Evolutionary conservation across 495 filamentous ascomycete genomes (phyloP), one percentile per base, ranked within the genome.

Genomic region (Penicillium dipodomyicola): DNA sequence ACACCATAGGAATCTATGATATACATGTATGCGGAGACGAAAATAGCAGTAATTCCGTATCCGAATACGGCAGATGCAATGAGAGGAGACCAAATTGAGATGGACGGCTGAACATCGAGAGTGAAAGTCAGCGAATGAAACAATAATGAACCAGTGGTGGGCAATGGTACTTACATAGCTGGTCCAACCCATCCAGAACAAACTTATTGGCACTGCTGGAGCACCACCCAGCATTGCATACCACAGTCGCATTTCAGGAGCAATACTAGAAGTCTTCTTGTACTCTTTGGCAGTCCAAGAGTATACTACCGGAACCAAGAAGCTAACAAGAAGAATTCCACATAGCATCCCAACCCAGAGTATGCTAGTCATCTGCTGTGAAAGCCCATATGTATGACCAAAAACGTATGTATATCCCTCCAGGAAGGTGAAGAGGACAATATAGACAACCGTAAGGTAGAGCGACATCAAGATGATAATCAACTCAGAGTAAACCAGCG

Each of bases 151-250:
- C 20, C 27, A 4, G 33, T 15, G 0, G 25, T 9, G 27, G 10
- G 0, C 2, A 59, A 63, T 63, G 14, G 0, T 2, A 59, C 65
- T 63, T 47, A 70, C 68, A 52, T 80, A 73, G 56, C 69, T 71
- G 1, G 77, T 80, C 83, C 83, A 84, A 1, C 76, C 84, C 72
- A 87, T 80, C 83, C 84, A 87, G 67, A 87, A 86, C 8, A 87
- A 61, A 19, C 68, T 67, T 42, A 83, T 72, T 0, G 84, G 83
- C 2, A 87, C 69, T 0, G 78, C 69, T 0, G 80, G 74, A 0
- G 77, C 80, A 5, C 77, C 81, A 4, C 83, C 67, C 9, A 84
- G 64, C 70, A 87, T 85, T 19, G 76, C 75, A 44, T 73, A 80
- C 78, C 77, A 83, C 1, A 87, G 67, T 5, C 83, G 67, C 33